Evolutionary conservation across 805 yeast species (phyloP), one percentile per base, ranked within the genome.

Genomic region (Clavispora phyllophila): DNA sequence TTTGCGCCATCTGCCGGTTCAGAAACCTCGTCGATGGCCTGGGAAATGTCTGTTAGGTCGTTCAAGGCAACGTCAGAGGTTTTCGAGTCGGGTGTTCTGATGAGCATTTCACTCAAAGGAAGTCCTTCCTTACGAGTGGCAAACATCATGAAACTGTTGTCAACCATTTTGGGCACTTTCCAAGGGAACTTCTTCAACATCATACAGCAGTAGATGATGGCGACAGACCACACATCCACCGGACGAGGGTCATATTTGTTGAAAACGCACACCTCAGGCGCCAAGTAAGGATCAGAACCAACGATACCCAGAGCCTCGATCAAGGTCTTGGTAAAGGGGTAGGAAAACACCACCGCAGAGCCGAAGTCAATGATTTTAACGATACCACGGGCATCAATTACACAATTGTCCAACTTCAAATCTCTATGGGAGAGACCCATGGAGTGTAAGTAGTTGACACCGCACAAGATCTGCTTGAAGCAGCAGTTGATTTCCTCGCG

Each of bases 351-450:
- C 20, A 87, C 96, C 1, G 96, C 91, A 4, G 95, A 83, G 8
- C 97, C 97, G 60, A 90, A 90, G 65, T 90, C 97, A 53, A 90
- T 90, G 53, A 90, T 76, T 58, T 87, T 87, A 35, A 90, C 91
- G 37, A 89, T 83, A 36, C 97, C 97, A 22, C 84, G 76, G 19
- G 73, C 72, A 47, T 85, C 81, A 36, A 90, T 81, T 17, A 90
- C 96, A 72, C 96, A 89, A 63, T 90, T 90, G 66, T 90, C 97
- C 44, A 90, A 71, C 63, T 90, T 90, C 61, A 90, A 74, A 65
- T 90, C 97, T 46, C 97, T 76, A 60, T 90, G 97, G 4, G 96
- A 89, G 43, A 90, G 69, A 0, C 97, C 97, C 68, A 86, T 79
- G 5, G 76, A 67, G 61, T 90, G 97, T 48, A 90, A 70, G 58